Conservation (phyloP, 2,329 filamentous ascomycete species). For the Cladosporium phlei region DNA sequence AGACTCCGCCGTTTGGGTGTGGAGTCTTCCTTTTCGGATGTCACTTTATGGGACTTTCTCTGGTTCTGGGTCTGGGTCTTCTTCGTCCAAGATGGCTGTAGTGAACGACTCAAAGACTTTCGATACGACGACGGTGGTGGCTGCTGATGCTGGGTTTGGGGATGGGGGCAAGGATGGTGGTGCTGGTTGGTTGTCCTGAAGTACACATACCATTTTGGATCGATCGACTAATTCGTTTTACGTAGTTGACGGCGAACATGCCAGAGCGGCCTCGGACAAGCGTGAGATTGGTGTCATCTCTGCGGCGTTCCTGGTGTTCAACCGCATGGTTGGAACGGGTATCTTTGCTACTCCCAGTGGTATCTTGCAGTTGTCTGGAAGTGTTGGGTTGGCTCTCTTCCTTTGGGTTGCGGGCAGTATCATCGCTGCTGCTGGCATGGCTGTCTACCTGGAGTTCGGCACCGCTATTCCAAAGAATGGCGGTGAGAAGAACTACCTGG, state of each 20-base stretch:
- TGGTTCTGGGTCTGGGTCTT: slow-evolving; percentile 2
- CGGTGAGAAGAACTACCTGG: slow-evolving; percentile 64
- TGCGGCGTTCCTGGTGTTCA: slow-evolving; percentile 58
- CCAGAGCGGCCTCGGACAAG: slow-evolving; percentile 15
- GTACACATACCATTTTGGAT: background rate
- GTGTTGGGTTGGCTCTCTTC: slow-evolving; percentile 58
- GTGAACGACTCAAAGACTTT: slow-evolving; percentile 1
- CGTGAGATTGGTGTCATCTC: slow-evolving; percentile 51
- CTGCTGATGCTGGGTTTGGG: background rate
- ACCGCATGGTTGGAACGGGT: slow-evolving; percentile 62
- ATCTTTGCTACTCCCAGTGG: slow-evolving; percentile 61
- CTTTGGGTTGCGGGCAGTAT: slow-evolving; percentile 61
- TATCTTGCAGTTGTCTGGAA: slow-evolving; percentile 55
- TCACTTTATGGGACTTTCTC: slow-evolving; percentile 9
- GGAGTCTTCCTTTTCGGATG: slow-evolving; percentile 3
- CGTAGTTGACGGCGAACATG: slow-evolving; percentile 8
- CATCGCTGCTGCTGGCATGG: slow-evolving; percentile 58
- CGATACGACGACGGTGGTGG: background rate
- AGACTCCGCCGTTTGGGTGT: background rate
- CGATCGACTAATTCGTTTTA: no score
- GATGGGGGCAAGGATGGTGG: background rate
- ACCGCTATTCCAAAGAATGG: slow-evolving; percentile 61
- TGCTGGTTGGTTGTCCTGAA: slow-evolving; percentile 1
- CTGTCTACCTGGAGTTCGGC: slow-evolving; percentile 63
- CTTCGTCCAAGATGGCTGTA: slow-evolving; percentile 1